These are phyloP conservation scores for Leccinum imitatum DNA, from an alignment of 768 basidiomycete genomes.

Conservation along the genomic window DNA sequence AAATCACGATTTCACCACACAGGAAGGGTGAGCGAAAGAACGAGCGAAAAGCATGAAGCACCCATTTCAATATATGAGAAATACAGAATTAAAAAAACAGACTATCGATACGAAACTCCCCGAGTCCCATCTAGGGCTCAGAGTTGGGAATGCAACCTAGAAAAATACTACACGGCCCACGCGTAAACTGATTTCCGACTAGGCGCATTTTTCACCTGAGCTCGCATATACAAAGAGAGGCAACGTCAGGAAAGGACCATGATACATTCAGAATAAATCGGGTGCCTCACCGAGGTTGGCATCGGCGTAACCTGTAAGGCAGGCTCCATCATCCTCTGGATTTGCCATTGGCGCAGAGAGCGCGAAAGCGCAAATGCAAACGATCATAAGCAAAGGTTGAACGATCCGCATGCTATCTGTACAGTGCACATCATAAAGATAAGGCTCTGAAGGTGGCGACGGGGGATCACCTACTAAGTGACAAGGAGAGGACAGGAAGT, in stretches of 20 bases:
- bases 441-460: neutral
- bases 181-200: neutral
- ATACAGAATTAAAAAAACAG: neutral
- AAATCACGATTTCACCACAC: neutral
- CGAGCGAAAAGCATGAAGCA: neutral
- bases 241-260: neutral
- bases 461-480: neutral
- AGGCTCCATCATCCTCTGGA: neutral
- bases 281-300: neutral
- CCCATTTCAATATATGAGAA: neutral
- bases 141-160: neutral
- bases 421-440: neutral
- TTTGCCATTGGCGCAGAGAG: neutral
- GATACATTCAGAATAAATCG: neutral
- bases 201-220: neutral
- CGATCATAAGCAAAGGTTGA: neutral
- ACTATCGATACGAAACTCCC: neutral
- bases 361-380: neutral
- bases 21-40: neutral
- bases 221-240: neutral
- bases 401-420: neutral
- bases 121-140: neutral
- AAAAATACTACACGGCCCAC: neutral
- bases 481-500: neutral
- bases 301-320: neutral